These are phyloP conservation scores for Arthroderma sp. DNA, from an alignment of 2,329 filamentous ascomycete species.

Conservation along the genomic window DNA sequence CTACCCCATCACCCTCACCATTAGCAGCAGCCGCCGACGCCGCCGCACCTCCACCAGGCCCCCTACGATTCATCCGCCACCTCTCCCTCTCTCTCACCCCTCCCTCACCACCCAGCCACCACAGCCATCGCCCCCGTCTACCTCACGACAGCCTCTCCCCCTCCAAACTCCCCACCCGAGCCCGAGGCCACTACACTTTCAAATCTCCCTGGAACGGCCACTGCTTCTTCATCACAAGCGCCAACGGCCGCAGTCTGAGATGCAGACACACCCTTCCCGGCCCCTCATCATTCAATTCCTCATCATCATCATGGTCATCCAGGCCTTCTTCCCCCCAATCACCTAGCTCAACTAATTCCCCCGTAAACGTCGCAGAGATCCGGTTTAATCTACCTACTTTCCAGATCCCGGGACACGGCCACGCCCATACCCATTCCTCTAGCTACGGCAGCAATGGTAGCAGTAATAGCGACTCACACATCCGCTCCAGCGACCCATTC, in stretches of 20 bases:
- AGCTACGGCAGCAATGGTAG: too few species aligned
- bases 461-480: conserved; percentile 10
- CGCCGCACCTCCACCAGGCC: not conserved
- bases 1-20: not conserved
- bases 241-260: conserved; percentile 59
- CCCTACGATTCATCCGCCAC: conserved; percentile 8
- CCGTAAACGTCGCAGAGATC: conserved; percentile 60
- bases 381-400: conserved; percentile 71
- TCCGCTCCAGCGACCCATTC: conserved; percentile 15
- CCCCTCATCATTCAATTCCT: not conserved
- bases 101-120: not conserved
- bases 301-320: not conserved
- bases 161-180: conserved; percentile 5
- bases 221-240: conserved; percentile 73
- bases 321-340: not conserved
- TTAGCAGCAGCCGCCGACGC: not conserved
- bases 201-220: conserved; percentile 72
- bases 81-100: conserved; percentile 5
- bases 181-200: conserved; percentile 53
- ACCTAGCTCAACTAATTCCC: conserved; percentile 12
- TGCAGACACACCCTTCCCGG: conserved; percentile 49
- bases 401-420: conserved; percentile 1
- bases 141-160: not conserved
- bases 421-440: not conserved
- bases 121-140: not conserved